Evolutionary conservation across 352 stramenopile genomes (phyloP).

Genomic region (Pythium inflatum): DNA sequence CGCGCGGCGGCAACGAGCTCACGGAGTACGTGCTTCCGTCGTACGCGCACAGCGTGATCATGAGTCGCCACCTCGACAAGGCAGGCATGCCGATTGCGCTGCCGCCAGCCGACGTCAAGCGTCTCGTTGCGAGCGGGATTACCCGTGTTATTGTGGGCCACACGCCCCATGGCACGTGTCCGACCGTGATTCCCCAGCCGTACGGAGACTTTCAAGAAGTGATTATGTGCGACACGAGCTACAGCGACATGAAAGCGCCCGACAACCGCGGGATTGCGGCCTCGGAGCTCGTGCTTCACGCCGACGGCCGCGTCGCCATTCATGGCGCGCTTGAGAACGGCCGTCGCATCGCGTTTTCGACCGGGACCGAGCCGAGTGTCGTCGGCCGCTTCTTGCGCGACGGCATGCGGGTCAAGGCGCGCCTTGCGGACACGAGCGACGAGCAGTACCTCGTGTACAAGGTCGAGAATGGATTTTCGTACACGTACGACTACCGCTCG

Average conservation of each 20-base stretch:
- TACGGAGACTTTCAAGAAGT: constrained; percentile 60
- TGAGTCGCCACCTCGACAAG: constrained; percentile 67
- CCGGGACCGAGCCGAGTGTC: constrained; percentile 27
- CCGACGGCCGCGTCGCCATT: constrained; percentile 49
- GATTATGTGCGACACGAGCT: constrained; percentile 93
- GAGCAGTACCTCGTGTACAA: constrained; percentile 64
- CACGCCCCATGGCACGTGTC: constrained; percentile 91
- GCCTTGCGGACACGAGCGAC: constrained; percentile 34
- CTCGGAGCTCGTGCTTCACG: constrained; percentile 75
- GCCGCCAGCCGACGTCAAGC: constrained; percentile 44
- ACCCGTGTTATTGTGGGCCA: constrained; percentile 90
- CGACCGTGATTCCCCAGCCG: constrained; percentile 80
- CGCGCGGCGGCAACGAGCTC: constrained; percentile 65
- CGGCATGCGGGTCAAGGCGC: constrained; percentile 70
- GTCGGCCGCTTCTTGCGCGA: constrained; percentile 57
- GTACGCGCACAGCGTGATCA: constrained; percentile 69
- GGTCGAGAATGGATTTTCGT: constrained; percentile 64
- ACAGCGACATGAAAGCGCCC: constrained; percentile 69
- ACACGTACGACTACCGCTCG: constrained; percentile 59
- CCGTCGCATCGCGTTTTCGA: constrained; percentile 46
- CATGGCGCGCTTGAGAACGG: constrained; percentile 63
- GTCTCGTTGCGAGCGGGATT: constrained; percentile 77
- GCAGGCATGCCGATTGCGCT: constrained; percentile 78
- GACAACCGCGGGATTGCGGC: constrained; percentile 85
- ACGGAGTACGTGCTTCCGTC: constrained; percentile 74